Conservation (phyloP, 768 basidiomycete genomes). For the Collybia sordida region DNA sequence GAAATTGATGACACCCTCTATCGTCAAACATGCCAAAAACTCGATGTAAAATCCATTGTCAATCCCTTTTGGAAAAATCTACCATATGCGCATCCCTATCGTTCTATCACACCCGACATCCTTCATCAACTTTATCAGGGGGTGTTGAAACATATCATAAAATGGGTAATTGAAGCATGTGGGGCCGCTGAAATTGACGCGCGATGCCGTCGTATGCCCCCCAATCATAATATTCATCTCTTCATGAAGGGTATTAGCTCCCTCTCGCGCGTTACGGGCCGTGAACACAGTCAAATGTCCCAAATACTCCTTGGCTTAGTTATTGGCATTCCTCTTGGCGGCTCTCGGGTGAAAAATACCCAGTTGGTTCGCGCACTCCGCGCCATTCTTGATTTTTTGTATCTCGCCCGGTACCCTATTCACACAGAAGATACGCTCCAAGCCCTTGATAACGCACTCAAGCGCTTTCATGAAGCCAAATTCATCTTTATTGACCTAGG, state of each 20-base stretch:
- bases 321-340: constrained; percentile 19
- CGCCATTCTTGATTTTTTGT: constrained; percentile 3
- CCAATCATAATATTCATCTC: constrained; percentile 29
- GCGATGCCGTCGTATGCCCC: no score
- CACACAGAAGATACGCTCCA: constrained; percentile 5
- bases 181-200: constrained; percentile 24
- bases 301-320: constrained; percentile 29
- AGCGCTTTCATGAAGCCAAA: constrained; percentile 14
- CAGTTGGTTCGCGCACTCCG: neutral
- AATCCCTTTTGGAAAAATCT: constrained; percentile 25
- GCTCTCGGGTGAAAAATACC: neutral
- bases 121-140: constrained; percentile 36
- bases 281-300: constrained; percentile 32
- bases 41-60: neutral
- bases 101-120: constrained; percentile 28
- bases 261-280: constrained; percentile 29
- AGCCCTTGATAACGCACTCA: constrained; percentile 6
- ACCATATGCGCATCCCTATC: constrained; percentile 23
- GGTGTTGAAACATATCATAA: constrained; percentile 29
- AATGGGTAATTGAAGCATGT: constrained; percentile 25
- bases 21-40: no score
- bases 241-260: constrained; percentile 35
- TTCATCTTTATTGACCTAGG: constrained; percentile 10
- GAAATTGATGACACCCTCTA: constrained; percentile 19
- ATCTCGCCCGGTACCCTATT: neutral